Base-by-base conservation (phyloP, 2,329 filamentous ascomycete species). In the Penicillium vulpinum region DNA sequence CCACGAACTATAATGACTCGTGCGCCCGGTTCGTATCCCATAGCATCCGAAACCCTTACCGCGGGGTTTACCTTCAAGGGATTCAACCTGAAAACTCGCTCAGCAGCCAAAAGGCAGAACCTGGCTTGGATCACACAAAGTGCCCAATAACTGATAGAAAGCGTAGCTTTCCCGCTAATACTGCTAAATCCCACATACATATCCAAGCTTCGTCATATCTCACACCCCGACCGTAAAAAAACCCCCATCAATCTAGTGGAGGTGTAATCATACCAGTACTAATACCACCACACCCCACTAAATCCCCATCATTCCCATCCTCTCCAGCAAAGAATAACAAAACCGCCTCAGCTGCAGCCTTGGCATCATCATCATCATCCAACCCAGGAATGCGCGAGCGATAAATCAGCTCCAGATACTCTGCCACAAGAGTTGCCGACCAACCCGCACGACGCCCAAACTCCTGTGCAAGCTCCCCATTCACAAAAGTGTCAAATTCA, bases 291-390 rank as follows among this genome's bases (percentile, higher is more conserved):
- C 15, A 33, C 21, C 39, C 28, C 36, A 10, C 41, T 18, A 18
- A 33, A 11, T 8, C 18, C 5, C 2, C 46, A 40, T 61, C 60
- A 11, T 8, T 16, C 5, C 2, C 46, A 40, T 61, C 60, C 45
- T 58, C 56, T 16, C 64, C 69, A 9, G 59, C 63, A 56, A 73
- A 68, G 58, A 75, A 74, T 39, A 65, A 33, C 50, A 74, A 36
- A 11, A 73, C 69, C 10, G 67, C 62, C 45, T 73, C 72, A 3
- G 72, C 72, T 5, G 72, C 72, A 36, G 67, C 35, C 48, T 63
- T 64, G 2, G 72, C 65, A 55, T 74, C 71, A 62, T 73, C 71
- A 7, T 66, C 61, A 39, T 67, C 70, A 2, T 67, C 61, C 10
- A 51, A 29, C 0, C 59, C 66, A 5, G 48, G 48, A 5, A 60